Evolutionary conservation across 345 rosid genomes (phyloP), one percentile per base, ranked within the genome.

Genomic region (Populus alba): DNA sequence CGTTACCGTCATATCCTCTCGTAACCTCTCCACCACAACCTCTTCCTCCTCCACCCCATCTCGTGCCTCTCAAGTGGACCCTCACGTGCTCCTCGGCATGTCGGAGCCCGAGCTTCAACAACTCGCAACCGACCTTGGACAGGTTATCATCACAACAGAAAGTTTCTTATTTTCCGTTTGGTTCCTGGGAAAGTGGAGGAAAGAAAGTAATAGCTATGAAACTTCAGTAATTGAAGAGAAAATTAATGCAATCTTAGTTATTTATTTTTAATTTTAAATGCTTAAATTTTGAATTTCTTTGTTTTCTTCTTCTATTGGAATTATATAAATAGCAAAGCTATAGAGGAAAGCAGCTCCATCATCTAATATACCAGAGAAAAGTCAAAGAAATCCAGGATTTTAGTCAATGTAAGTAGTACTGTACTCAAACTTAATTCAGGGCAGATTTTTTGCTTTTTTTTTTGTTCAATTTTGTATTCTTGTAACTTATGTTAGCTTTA

Each of bases 311-410:
- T 57, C 63, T n/a, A 57, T n/a, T 57, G 27, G 11, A 57, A n/a
- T 22, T 3, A 57, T 3, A 57, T 57, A 57, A 57, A 6, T 81
- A 96, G 97, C 87, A 91, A 94, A 85, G 91, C 3, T 96, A 89
- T 67, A 91, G 97, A 87, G 99, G 99, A 49, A 96, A 96, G 85
- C 97, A 96, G 73, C 89, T 96, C 8, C 90, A 96, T 80, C 98
- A 96, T 82, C 87, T 92, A 8, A 86, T 94, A 10, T 96, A 96
- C 89, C 85, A 89, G 91, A 89, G 97, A 79, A 94, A 91, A 75
- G 88, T 87, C 69, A 88, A 81, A 83, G 90, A 92, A 61, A 88
- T 94, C 70, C 90, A 90, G 77, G 97, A 91, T 75, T 96, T 96
- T 80, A 85, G 88, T 85, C 92, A 92, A 68, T 76, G 99, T 94